Evolutionary conservation across 352 stramenopile species (phyloP), one percentile per base, ranked within the genome.

Genomic region (Phytophthora boehmeriae): DNA sequence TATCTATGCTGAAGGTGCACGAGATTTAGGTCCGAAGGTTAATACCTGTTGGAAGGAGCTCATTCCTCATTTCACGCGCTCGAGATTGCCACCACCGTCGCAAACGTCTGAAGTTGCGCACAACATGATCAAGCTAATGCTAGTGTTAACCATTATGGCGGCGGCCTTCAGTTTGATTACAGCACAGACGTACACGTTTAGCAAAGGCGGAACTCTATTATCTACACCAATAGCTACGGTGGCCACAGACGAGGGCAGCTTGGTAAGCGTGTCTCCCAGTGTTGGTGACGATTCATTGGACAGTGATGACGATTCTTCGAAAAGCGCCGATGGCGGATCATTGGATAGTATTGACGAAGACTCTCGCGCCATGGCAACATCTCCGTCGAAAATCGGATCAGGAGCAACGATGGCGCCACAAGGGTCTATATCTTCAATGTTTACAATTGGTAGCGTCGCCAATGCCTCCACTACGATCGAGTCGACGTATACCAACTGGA

Each of bases 401-500:
- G 20, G 17, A 20, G 13, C 38, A n/a, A 22, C 9, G 11, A 19
- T 23, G 14, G 42, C 19, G 5, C 16, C 42, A 34, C 2, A 28
- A 54, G 35, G 27, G 10, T 56, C 60, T 1, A 56, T 46, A 16
- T 16, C 4, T 2, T 8, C 17, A n/a, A 16, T 5, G 19, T 22
- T 64, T 14, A 13, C 44, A 16, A 55, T 63, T 34, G 51, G 51
- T 14, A 58, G 58, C 19, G 46, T 27, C 1, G 41, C 71, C 23
- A 70, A 57, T 34, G 58, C 45, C 11, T 66, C 54, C 30, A 76
- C 63, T 19, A 73, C 68, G 9, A 70, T 68, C 34, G 53, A 66
- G 54, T 73, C 63, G 22, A 70, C 52, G 0, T 66, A 76, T 54
- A 73, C 48, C 36, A 79, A 79, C 49, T 79, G 71, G 71, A 55